phyloP scores from a whole-genome alignment of 805 yeast genomes.

The Danielozyma ontarioensis region DNA sequence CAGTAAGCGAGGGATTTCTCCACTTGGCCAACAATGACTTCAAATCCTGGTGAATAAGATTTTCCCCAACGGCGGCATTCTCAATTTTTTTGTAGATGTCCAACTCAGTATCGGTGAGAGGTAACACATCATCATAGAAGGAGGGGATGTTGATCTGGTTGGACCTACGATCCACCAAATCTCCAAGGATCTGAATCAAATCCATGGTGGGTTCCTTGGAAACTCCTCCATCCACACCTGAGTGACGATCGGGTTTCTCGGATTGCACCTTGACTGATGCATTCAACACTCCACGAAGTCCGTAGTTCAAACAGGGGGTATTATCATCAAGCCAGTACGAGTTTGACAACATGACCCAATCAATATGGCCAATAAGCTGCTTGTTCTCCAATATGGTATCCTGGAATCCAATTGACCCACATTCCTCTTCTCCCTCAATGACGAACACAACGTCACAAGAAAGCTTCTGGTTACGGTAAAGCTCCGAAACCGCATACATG shows the following conservation, averaged over 20 bases:
- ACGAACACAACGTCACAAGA: conserved; percentile 73
- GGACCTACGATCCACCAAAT: conserved; percentile 44
- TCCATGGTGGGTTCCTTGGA: conserved; percentile 87
- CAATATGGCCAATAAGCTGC: conserved; percentile 61
- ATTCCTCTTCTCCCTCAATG: conserved; percentile 94
- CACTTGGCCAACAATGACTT: conserved; percentile 69
- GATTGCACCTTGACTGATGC: conserved; percentile 66
- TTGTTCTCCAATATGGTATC: conserved; percentile 52
- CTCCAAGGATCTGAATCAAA: conserved; percentile 64
- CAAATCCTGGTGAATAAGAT: conserved; percentile 32
- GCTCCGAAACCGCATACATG: conserved; percentile 77
- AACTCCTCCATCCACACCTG: conserved; percentile 96
- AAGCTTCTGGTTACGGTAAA: conserved; percentile 47
- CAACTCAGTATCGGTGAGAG: conserved; percentile 53
- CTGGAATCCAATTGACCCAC: conserved; percentile 84
- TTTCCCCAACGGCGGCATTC: conserved; percentile 20
- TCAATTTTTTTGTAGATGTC: conserved; percentile 58
- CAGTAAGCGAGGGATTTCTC: conserved; percentile 85
- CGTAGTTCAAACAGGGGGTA: conserved; percentile 90
- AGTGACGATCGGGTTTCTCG: conserved; percentile 83
- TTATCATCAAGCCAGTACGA: conserved; percentile 91
- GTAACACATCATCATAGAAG: conserved; percentile 64
- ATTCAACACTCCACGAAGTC: conserved; percentile 86
- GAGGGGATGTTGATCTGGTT: conserved; percentile 56
- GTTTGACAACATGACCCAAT: conserved; percentile 86